Base-by-base conservation (phyloP, 75 land plant genomes). In the Pseudotsuga menziesii region DNA sequence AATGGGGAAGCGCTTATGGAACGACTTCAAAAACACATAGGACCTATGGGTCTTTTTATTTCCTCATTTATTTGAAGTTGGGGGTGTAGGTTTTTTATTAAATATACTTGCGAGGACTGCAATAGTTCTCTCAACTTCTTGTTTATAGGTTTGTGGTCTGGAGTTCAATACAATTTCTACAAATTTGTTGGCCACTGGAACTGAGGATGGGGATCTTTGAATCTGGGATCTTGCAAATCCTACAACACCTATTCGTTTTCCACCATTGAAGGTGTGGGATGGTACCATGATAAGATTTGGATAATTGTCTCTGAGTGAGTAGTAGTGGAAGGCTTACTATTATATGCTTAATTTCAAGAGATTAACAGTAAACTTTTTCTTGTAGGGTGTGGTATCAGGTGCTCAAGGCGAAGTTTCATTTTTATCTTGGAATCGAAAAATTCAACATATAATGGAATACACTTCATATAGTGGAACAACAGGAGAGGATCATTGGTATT, bases 181-280 rank as follows among this genome's bases (percentile, higher is more conserved):
- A 69, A 89, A 97, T 72, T 66, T 92, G 55, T 95, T 97, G 77
- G 99, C 99, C 60, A 92, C 99, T 83, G 99, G 99, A 5, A 98
- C 92, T 74, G 98, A 91, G 77, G 95, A 91, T 75, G 99, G 99
- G 41, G 95, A 89, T 54, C 75, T 97, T 56, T 86, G 85, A 74
- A 89, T 97, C 12, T 97, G 99, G 98, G 98, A 97, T 86, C 69
- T 97, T 54, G 54, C 80, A 62, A 78, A 78, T 12, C 99, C 97
- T 16, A 4, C 83, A n/a, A 81, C 84, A 19, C 89, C 93, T 58
- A 75, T 78, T 14, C 90, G 80, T 74, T 96, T 78, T 77, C 97
- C 99, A 58, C 74, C 95, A 22, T 89, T 97, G 6, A 90, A 78
- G 92, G 99, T 91, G 77, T 3, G 66, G 59, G 13, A 11, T 76